Evolutionary conservation across 305 asterid species (phyloP).

Genomic region (Withania somnifera): DNA sequence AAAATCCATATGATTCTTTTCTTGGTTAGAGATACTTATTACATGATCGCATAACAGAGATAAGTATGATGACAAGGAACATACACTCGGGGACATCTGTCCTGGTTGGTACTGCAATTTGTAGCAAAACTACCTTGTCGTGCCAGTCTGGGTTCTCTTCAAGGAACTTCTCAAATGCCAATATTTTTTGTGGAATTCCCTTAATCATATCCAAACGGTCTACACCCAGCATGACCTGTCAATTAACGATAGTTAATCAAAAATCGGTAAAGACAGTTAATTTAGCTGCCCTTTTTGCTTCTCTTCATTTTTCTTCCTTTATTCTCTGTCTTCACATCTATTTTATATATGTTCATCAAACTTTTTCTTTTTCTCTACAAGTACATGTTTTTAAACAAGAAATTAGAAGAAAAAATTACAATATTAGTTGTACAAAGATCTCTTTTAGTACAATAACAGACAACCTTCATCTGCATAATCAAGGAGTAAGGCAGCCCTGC

Average conservation of each 20-base stretch:
- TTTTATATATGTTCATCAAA: background rate
- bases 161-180: constrained; percentile 93
- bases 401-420: background rate
- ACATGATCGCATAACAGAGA: background rate
- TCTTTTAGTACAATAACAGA: background rate
- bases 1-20: background rate
- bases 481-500: background rate
- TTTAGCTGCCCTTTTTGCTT: background rate
- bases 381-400: background rate
- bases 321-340: background rate
- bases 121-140: constrained; percentile 78
- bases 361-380: background rate
- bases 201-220: constrained; percentile 94
- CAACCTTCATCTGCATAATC: background rate
- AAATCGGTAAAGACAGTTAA: background rate
- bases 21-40: background rate
- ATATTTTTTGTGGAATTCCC: constrained; percentile 91
- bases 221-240: constrained; percentile 89
- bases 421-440: background rate
- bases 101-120: constrained; percentile 95
- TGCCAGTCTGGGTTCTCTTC: constrained; percentile 92
- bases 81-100: constrained; percentile 96
- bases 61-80: constrained; percentile 25
- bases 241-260: constrained; percentile 7
- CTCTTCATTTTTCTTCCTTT: background rate